These are phyloP conservation scores for Xylariaceae sp. DNA, from an alignment of 2,329 filamentous ascomycete species.

Conservation along the genomic window DNA sequence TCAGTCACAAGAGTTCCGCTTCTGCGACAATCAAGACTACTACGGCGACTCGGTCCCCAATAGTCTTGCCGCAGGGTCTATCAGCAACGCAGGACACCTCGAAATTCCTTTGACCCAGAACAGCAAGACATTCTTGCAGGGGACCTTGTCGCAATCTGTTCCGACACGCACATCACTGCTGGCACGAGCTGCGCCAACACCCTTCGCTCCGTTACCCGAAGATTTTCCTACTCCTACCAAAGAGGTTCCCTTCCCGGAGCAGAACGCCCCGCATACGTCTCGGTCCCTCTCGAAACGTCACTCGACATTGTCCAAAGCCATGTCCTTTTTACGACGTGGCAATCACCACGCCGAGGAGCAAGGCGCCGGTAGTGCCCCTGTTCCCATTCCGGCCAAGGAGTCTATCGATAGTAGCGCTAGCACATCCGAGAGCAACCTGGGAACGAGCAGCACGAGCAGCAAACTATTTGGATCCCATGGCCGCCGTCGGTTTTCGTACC, in stretches of 20 bases:
- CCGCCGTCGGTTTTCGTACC: constrained; percentile 32
- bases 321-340: constrained; percentile 28
- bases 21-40: constrained; percentile 38
- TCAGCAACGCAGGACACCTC: constrained; percentile 20
- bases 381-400: constrained; percentile 22
- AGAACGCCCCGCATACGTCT: constrained; percentile 15
- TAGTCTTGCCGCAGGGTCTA: constrained; percentile 17
- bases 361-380: constrained; percentile 4
- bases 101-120: constrained; percentile 18
- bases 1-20: constrained; percentile 51
- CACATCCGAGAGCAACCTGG: constrained; percentile 23
- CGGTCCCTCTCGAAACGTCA: constrained; percentile 21
- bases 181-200: constrained; percentile 12
- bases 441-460: constrained; percentile 22
- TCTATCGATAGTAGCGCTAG: constrained; percentile 25
- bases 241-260: constrained; percentile 17
- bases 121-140: constrained; percentile 20
- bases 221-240: constrained; percentile 12
- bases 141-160: constrained; percentile 11
- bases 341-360: constrained; percentile 27
- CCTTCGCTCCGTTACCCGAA: constrained; percentile 7
- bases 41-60: constrained; percentile 27
- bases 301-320: constrained; percentile 24
- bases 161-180: constrained; percentile 9
- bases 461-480: constrained; percentile 7